Conservation (phyloP, 2,329 filamentous ascomycete genomes). For the Verticillium nonalfalfae region DNA sequence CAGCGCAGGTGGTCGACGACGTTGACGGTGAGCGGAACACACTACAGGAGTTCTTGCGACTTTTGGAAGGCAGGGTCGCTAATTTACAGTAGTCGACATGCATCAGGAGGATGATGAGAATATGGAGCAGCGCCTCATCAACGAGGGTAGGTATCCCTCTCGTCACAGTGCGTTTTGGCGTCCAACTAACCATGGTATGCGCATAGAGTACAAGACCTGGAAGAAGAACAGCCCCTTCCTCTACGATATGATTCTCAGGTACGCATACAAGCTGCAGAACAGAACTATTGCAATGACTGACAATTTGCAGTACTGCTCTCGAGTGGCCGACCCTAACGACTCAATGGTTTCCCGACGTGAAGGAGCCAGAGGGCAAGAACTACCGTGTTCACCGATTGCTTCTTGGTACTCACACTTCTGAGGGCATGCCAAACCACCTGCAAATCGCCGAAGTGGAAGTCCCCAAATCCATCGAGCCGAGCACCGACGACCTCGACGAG, state of each 20-base stretch:
- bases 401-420: constrained; percentile 90
- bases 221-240: constrained; percentile 99
- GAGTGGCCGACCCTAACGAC: constrained; percentile 97
- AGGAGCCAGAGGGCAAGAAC: constrained; percentile 79
- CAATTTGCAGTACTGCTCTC: constrained; percentile 63
- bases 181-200: too few relatives aligned
- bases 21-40: constrained; percentile 34
- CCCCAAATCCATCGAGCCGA: constrained; percentile 69
- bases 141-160: constrained; percentile 59
- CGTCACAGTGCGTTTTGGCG: too few relatives aligned
- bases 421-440: constrained; percentile 79
- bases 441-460: constrained; percentile 94
- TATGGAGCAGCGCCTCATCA: constrained; percentile 80
- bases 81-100: constrained; percentile 31
- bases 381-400: constrained; percentile 83
- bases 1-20: constrained; percentile 40
- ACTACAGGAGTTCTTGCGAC: neutral
- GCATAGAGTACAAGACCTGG: constrained; percentile 95
- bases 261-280: constrained; percentile 7
- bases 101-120: constrained; percentile 65
- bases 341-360: constrained; percentile 96
- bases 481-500: constrained; percentile 82
- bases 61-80: neutral
- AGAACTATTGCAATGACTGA: constrained; percentile 8
- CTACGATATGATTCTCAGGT: constrained; percentile 94